phyloP scores from a whole-genome alignment of 371 early-diverging fungal species.

The Circinella umbellata region DNA sequence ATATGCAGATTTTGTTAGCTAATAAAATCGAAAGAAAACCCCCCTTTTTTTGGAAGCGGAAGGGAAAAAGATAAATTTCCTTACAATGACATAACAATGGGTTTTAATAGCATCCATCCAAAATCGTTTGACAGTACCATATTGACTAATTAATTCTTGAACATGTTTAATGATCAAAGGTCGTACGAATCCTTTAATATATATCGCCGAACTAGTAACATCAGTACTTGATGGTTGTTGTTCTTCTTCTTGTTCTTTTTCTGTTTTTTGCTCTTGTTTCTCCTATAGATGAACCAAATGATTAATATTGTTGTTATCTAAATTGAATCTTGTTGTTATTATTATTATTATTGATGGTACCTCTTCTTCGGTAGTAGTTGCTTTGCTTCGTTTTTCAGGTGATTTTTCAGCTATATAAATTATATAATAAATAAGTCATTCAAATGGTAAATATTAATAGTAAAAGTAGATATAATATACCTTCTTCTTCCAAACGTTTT shows the following conservation, averaged over 20 bases:
- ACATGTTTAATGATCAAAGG: slow-evolving; percentile 72
- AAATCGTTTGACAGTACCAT: slow-evolving; percentile 68
- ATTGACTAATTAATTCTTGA: slow-evolving; percentile 65
- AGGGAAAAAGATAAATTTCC: neutral
- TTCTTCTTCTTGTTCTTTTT: neutral
- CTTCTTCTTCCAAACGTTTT: slow-evolving; percentile 6
- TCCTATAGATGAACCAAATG: no score
- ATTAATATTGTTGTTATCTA: no score
- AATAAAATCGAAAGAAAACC: neutral
- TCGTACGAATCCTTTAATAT: slow-evolving; percentile 78
- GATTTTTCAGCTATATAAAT: neutral
- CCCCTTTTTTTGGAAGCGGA: neutral
- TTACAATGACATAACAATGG: slow-evolving; percentile 82
- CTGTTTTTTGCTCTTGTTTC: no score
- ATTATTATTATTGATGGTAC: neutral
- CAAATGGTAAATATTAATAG: neutral
- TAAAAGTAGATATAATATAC: neutral
- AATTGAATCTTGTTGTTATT: no score
- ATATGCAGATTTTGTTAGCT: neutral
- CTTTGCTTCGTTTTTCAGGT: slow-evolving; percentile 8
- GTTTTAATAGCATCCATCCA: slow-evolving; percentile 91
- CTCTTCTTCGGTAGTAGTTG: neutral
- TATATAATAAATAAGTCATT: neutral
- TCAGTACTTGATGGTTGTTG: neutral
- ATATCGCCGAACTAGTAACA: slow-evolving; percentile 44